These are phyloP conservation scores for Podochytrium sp. DNA, from an alignment of 192 early-diverging fungal genomes.

Conservation along the genomic window DNA sequence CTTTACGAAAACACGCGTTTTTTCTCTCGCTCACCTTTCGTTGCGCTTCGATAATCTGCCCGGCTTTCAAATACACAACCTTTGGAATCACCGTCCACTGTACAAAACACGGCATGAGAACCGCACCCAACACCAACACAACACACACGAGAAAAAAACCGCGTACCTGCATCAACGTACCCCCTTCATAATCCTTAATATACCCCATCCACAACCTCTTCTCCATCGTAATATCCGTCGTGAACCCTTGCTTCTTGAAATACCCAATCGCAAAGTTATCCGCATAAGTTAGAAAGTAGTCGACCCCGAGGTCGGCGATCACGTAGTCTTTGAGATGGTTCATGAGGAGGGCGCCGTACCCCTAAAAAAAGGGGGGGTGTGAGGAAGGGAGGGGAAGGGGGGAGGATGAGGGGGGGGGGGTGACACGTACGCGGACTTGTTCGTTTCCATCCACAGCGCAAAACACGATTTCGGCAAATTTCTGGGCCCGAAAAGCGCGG, in stretches of 20 bases:
- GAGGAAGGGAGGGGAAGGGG: too few relatives aligned
- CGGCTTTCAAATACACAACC: constrained; percentile 81
- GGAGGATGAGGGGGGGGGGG: too few relatives aligned
- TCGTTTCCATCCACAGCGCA: constrained; percentile 89
- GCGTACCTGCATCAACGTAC: constrained; percentile 89
- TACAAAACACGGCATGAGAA: not conserved
- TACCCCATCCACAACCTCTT: constrained; percentile 94
- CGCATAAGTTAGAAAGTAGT: constrained; percentile 95
- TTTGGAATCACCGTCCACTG: constrained; percentile 90
- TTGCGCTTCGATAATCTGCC: constrained; percentile 75
- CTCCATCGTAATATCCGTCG: constrained; percentile 94
- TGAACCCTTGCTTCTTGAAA: constrained; percentile 99
- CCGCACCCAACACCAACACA: not conserved
- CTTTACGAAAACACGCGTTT: too few relatives aligned
- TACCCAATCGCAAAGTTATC: constrained; percentile 99
- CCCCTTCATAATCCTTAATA: constrained; percentile 99
- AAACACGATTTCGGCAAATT: constrained; percentile 99
- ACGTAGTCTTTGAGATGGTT: constrained; percentile 96
- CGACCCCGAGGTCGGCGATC: constrained; percentile 66
- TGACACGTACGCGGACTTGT: constrained; percentile 78
- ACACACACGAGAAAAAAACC: not conserved
- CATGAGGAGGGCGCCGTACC: constrained; percentile 96
- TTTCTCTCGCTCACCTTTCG: too few relatives aligned
- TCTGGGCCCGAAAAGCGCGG: constrained; percentile 80
- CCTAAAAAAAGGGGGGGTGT: too few relatives aligned